Conservation (phyloP, 2,329 filamentous ascomycete genomes). For the Penicillium paneum region DNA sequence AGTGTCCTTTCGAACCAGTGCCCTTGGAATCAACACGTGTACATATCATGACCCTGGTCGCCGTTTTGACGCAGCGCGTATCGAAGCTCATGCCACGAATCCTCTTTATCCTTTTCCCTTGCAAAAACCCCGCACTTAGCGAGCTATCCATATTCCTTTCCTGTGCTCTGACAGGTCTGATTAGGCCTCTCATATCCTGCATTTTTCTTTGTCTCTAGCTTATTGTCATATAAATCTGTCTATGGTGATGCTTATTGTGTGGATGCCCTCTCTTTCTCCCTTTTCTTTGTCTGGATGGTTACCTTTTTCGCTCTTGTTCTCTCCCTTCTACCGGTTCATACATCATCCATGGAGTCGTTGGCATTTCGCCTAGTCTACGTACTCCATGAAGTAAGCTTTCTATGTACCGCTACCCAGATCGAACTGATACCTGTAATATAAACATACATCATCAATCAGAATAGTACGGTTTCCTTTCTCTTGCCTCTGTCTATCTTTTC, state of each 20-base stretch:
- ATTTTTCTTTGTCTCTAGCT: conserved; percentile 5
- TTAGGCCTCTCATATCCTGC: conserved; percentile 7
- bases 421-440: background rate
- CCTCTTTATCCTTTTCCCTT: conserved; percentile 1
- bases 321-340: conserved; percentile 1
- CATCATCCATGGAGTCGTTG: conserved; percentile 4
- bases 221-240: conserved; percentile 12
- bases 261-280: conserved; percentile 5
- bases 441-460: background rate
- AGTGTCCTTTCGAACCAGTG: conserved; percentile 15
- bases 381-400: background rate
- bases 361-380: background rate
- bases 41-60: conserved; percentile 22
- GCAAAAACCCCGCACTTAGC: conserved; percentile 14
- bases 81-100: conserved; percentile 14
- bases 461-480: background rate
- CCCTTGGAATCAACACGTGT: conserved; percentile 19
- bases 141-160: conserved; percentile 11
- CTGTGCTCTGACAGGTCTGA: conserved; percentile 5
- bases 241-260: conserved; percentile 15
- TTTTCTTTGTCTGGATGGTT: conserved; percentile 11
- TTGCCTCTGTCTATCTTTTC: no score
- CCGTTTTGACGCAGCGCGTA: conserved; percentile 13
- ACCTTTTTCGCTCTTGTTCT: background rate
- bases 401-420: background rate